Evolutionary conservation across 306 rosid genomes (phyloP), one percentile per base, ranked within the genome.

Genomic region (Corylus heterophylla): DNA sequence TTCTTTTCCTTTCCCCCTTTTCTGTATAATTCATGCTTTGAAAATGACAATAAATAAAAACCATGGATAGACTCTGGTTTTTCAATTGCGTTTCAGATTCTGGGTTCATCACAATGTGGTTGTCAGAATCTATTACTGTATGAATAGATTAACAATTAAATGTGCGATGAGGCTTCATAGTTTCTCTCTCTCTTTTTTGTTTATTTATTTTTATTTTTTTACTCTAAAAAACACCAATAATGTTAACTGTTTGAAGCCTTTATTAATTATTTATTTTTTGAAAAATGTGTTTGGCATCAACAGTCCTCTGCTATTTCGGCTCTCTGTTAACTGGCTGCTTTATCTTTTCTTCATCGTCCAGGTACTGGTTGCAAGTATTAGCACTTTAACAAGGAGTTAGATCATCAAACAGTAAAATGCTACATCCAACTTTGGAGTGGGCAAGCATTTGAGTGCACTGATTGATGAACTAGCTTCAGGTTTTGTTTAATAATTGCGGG

Each of bases 1-100:
- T 61, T n/a, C 50, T 39, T 27, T 83, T 79, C 56, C 74, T 45
- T 81, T 31, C 69, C 73, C 50, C 73, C 75, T 52, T 74, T 18
- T 56, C 50, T 77, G 37, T 76, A 54, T 84, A 59, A 74, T 74
- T 81, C 22, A 17, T 63, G 68, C 83, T 22, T 80, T 79, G 66
- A 31, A 31, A 71, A 66, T 44, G 29, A 71, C 54, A 31, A 14
- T 63, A 14, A 3, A 14, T 16, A 13, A 29, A 63, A 31, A 63
- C 69, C 20, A 29, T 0, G 69, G 45, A 14, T 59, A 59, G 67
- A 59, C 37, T 59, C 22, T 6, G 18, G 11, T 25, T 59, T 63
- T 13, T 4, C 16, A 63, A 63, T 63, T 63, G 45, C 69, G 31
- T 63, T 63, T 14, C 45, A 63, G 16, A 63, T 63, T 2, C 42